A percentile compares a stretch with the other conserved stretches of the same genome.
These are phyloP conservation scores for Lasiodiplodia hormozganensis DNA, from an alignment of 2,329 filamentous ascomycete species.

Conservation along the genomic window DNA sequence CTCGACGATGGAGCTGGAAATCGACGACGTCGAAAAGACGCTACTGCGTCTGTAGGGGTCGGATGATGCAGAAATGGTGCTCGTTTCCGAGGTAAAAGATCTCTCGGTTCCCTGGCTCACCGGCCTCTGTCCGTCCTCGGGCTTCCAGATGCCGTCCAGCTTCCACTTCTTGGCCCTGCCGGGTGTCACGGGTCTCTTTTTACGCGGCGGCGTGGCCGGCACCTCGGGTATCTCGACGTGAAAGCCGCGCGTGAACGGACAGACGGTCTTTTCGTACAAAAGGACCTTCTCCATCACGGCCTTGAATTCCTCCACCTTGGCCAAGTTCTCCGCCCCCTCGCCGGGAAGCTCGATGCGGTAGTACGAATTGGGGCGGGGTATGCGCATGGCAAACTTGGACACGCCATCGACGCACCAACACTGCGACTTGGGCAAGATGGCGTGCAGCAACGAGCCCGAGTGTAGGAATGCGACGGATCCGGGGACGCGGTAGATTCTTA, in stretches of 20 bases:
- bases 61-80: constrained; percentile 39
- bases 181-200: constrained; percentile 70
- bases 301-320: constrained; percentile 71
- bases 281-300: constrained; percentile 74
- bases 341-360: constrained; percentile 88
- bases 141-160: constrained; percentile 55
- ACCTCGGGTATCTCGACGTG: constrained; percentile 75
- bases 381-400: constrained; percentile 85
- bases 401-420: constrained; percentile 91
- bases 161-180: constrained; percentile 60
- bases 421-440: constrained; percentile 87
- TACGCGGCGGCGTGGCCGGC: constrained; percentile 65
- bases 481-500: constrained; percentile 85
- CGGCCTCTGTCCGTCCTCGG: constrained; percentile 47
- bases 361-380: constrained; percentile 76
- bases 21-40: constrained; percentile 34
- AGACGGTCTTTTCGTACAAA: constrained; percentile 86
- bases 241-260: constrained; percentile 82
- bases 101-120: constrained; percentile 40
- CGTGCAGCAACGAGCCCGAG: constrained; percentile 81
- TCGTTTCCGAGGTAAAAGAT: constrained; percentile 33
- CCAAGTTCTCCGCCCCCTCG: constrained; percentile 66
- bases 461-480: constrained; percentile 88
- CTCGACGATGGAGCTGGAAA: constrained; percentile 39
- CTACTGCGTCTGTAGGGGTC: constrained; percentile 45